phyloP scores from a whole-genome alignment of 2,329 filamentous ascomycete genomes.

The Botrytis aclada region DNA sequence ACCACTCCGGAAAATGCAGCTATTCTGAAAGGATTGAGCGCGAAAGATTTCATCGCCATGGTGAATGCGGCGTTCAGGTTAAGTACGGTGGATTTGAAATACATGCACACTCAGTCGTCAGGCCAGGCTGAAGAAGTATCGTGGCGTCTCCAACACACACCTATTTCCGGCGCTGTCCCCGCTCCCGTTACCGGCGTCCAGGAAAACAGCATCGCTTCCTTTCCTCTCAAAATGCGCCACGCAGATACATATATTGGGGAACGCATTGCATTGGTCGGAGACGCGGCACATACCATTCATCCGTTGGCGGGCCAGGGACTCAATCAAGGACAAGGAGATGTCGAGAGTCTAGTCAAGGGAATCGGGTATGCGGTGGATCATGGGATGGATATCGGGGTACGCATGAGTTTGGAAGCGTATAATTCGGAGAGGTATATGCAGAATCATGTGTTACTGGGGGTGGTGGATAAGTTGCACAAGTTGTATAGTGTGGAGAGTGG shows the following conservation, averaged over 20 bases:
- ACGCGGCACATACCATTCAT: conserved; percentile 93
- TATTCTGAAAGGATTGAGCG: conserved; percentile 70
- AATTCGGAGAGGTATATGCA: conserved; percentile 74
- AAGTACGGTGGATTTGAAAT: conserved; percentile 72
- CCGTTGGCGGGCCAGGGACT: conserved; percentile 92
- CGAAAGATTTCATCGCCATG: conserved; percentile 75
- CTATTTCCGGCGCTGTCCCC: conserved; percentile 51
- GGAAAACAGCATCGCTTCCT: conserved; percentile 76
- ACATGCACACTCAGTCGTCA: conserved; percentile 64
- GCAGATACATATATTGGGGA: conserved; percentile 91
- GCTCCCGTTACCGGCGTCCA: conserved; percentile 69
- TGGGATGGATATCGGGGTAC: conserved; percentile 81
- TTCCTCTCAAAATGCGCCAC: conserved; percentile 87
- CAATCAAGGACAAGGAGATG: conserved; percentile 89
- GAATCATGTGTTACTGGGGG: conserved; percentile 76
- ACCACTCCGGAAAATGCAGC: conserved; percentile 79
- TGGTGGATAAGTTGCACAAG: conserved; percentile 88
- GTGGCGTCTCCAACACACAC: conserved; percentile 78
- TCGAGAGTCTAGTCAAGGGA: conserved; percentile 70
- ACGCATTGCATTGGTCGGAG: conserved; percentile 86
- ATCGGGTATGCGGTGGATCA: conserved; percentile 75
- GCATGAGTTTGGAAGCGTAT: conserved; percentile 78
- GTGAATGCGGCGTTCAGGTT: conserved; percentile 94
- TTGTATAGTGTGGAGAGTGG: conserved; percentile 79
- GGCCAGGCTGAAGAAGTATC: conserved; percentile 70